Evolutionary conservation across 2,329 filamentous ascomycete genomes (phyloP).

Genomic region (Ophiosphaerella herpotricha): DNA sequence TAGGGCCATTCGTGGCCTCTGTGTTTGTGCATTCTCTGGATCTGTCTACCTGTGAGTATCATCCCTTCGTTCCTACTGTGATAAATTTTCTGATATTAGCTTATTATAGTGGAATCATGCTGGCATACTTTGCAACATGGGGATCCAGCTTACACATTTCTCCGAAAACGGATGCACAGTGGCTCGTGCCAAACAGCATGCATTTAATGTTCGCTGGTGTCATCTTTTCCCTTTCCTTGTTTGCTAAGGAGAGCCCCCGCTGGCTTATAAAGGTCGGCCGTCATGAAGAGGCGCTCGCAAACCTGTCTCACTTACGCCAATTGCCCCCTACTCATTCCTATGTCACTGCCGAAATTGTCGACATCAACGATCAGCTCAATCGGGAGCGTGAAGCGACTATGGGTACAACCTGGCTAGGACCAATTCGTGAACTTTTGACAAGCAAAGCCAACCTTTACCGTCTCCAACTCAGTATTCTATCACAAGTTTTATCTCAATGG

Average conservation of each 20-base stretch:
- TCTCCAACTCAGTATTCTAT: conserved; percentile 68
- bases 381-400: conserved; percentile 73
- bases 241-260: conserved; percentile 71
- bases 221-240: conserved; percentile 71
- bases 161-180: conserved; percentile 47
- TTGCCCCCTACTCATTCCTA: conserved; percentile 65
- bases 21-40: conserved; percentile 71
- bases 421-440: conserved; percentile 70
- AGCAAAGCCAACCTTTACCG: conserved; percentile 73
- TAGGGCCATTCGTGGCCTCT: conserved; percentile 71
- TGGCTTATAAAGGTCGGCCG: conserved; percentile 70
- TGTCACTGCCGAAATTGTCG: conserved; percentile 63
- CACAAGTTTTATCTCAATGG: conserved; percentile 76
- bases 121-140: conserved; percentile 74
- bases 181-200: conserved; percentile 72
- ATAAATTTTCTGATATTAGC: background rate
- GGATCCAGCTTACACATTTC: conserved; percentile 59
- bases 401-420: conserved; percentile 66
- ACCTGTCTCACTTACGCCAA: conserved; percentile 63
- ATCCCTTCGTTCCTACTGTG: background rate
- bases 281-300: conserved; percentile 61
- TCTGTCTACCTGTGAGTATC: conserved; percentile 65
- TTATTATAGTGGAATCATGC: conserved; percentile 65
- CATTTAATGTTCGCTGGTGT: conserved; percentile 78
- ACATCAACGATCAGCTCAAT: conserved; percentile 68